A percentile compares a stretch with the other conserved stretches of the same genome.
phyloP scores from a whole-genome alignment of 306 rosid species.

The Heteromeles arbutifolia region DNA sequence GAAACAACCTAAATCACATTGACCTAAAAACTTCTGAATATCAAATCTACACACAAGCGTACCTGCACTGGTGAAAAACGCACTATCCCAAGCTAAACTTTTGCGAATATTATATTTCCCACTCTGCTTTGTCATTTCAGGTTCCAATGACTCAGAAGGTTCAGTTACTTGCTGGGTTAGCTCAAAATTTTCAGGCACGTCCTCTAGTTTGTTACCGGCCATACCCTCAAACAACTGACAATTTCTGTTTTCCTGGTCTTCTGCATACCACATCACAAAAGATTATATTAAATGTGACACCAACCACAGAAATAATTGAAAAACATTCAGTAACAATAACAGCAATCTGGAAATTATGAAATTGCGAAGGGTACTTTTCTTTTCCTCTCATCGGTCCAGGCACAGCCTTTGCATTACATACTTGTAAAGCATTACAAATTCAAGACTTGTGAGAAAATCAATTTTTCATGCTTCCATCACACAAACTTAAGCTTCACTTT shows the following conservation, averaged over 20 bases:
- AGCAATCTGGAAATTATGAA: not conserved
- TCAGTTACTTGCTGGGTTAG: constrained; percentile 41
- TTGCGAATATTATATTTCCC: constrained; percentile 80
- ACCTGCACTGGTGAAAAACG: constrained; percentile 95
- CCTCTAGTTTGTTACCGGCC: constrained; percentile 41
- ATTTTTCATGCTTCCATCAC: not conserved
- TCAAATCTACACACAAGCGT: constrained; percentile 2
- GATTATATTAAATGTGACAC: not conserved
- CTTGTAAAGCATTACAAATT: not conserved
- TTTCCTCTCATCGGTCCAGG: not conserved
- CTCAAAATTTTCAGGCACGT: constrained; percentile 30
- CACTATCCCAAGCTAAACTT: constrained; percentile 96
- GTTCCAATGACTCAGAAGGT: constrained; percentile 37
- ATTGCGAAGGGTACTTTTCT: not conserved
- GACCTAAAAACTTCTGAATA: not conserved
- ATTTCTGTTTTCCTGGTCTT: constrained; percentile 27
- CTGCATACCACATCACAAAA: constrained; percentile 22
- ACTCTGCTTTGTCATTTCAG: constrained; percentile 35
- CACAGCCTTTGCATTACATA: not conserved
- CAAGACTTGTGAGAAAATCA: not conserved
- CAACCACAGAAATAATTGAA: not conserved
- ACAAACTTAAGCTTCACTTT: not conserved
- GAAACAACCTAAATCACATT: not conserved
- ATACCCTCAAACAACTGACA: constrained; percentile 31
- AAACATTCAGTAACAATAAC: not conserved